Evolutionary conservation across 2,329 filamentous ascomycete genomes (phyloP).

Genomic region (Penicillium brasilianum): DNA sequence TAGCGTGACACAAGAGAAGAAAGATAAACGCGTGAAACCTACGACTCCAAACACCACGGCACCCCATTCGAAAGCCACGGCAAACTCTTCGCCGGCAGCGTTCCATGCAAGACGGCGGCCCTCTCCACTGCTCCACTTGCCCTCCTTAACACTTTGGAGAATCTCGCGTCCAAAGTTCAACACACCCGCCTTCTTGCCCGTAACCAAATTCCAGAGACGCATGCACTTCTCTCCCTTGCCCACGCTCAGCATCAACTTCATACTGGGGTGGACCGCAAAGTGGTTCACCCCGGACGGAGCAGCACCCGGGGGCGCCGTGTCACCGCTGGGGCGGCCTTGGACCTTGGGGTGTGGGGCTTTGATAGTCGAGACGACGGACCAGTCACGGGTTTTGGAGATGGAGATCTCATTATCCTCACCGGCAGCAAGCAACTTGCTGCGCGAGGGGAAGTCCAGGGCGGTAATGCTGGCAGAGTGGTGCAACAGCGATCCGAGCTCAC

Average conservation of each 20-base stretch:
- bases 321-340: slow-evolving; percentile 80
- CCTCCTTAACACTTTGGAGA: slow-evolving; percentile 76
- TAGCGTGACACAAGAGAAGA: slow-evolving; percentile 15
- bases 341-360: slow-evolving; percentile 85
- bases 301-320: slow-evolving; percentile 81
- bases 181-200: slow-evolving; percentile 92
- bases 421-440: slow-evolving; percentile 84
- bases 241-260: slow-evolving; percentile 95
- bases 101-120: slow-evolving; percentile 84
- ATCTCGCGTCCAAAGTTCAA: slow-evolving; percentile 79
- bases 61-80: slow-evolving; percentile 86
- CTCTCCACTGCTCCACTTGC: slow-evolving; percentile 77
- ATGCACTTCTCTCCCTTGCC: slow-evolving; percentile 88
- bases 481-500: slow-evolving; percentile 82
- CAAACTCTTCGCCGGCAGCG: slow-evolving; percentile 76
- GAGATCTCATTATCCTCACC: slow-evolving; percentile 91
- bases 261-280: slow-evolving; percentile 92
- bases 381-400: slow-evolving; percentile 85
- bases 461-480: slow-evolving; percentile 87
- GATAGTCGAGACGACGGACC: slow-evolving; percentile 84
- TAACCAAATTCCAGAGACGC: slow-evolving; percentile 95
- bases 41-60: slow-evolving; percentile 81
- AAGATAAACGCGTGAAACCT: slow-evolving; percentile 30
- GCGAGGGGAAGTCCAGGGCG: slow-evolving; percentile 77
- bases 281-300: slow-evolving; percentile 89